Percentiles rank a stretch among this genome's conserved stretches.
These are phyloP conservation scores for Syzygium oleosum DNA, from an alignment of 345 rosid species.

Conservation along the genomic window DNA sequence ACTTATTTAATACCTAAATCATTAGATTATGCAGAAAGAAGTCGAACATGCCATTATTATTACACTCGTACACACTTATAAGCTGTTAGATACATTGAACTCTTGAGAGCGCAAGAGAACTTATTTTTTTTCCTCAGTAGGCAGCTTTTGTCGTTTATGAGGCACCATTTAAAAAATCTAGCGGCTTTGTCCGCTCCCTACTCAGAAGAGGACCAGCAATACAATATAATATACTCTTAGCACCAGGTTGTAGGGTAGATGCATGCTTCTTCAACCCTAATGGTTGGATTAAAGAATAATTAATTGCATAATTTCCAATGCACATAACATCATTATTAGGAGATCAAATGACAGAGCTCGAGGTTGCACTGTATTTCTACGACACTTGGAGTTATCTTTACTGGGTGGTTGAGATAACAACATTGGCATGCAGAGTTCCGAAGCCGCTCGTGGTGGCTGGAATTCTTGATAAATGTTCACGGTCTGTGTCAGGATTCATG, in stretches of 20 bases:
- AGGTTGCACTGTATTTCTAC: not conserved
- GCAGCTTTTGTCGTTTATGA: constrained; percentile 19
- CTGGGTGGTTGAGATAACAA: not conserved
- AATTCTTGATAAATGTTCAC: not conserved
- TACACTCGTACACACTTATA: not conserved
- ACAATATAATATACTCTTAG: not conserved
- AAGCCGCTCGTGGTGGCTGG: constrained; percentile 14
- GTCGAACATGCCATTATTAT: not conserved
- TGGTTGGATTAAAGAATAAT: constrained; percentile 19
- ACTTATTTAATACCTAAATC: not conserved
- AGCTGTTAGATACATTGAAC: constrained; percentile 32
- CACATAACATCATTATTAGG: not conserved
- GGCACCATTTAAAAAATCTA: not conserved
- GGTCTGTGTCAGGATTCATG: constrained; percentile 20
- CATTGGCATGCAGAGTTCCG: constrained; percentile 6
- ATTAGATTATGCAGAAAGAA: not conserved
- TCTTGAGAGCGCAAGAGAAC: not conserved
- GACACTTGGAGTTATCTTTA: not conserved
- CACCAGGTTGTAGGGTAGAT: not conserved
- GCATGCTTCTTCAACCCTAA: constrained; percentile 1
- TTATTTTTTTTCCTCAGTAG: not conserved
- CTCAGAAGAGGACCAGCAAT: not conserved
- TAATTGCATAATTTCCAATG: constrained; percentile 7
- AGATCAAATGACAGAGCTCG: not conserved
- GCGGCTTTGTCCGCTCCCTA: constrained; percentile 24